phyloP scores from a whole-genome alignment of 2,329 filamentous ascomycete genomes.

The Nigrospora sphaerica region DNA sequence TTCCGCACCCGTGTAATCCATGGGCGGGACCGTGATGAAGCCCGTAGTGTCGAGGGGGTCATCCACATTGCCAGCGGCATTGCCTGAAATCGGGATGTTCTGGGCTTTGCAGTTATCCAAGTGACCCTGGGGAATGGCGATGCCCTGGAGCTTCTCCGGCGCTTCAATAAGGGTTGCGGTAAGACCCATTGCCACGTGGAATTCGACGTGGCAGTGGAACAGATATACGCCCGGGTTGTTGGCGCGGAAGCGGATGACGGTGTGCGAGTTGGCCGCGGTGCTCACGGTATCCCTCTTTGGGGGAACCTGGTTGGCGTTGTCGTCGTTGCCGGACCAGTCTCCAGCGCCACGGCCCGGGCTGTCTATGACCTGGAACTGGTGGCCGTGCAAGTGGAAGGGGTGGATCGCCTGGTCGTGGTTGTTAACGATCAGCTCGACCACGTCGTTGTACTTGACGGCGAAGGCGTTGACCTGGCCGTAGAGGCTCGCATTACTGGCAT shows the following conservation, averaged over 20 bases:
- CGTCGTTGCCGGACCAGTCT: constrained; percentile 31
- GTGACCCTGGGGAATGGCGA: constrained; percentile 53
- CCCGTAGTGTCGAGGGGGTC: constrained; percentile 17
- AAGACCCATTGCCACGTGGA: constrained; percentile 50
- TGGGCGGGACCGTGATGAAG: constrained; percentile 20
- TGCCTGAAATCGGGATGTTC: constrained; percentile 46
- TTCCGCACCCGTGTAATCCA: constrained; percentile 3
- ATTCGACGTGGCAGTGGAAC: constrained; percentile 48
- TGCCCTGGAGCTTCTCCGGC: constrained; percentile 46
- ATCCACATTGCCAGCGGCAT: constrained; percentile 49
- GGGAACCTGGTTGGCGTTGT: constrained; percentile 39
- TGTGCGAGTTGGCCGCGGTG: constrained; percentile 46
- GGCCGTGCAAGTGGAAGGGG: constrained; percentile 47
- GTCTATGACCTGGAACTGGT: constrained; percentile 47
- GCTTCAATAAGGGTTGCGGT: constrained; percentile 48
- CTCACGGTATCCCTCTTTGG: constrained; percentile 33
- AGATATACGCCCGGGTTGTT: constrained; percentile 34
- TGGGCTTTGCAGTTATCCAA: constrained; percentile 36
- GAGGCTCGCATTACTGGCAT: constrained; percentile 31
- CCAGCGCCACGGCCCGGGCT: constrained; percentile 20
- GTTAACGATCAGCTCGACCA: constrained; percentile 42
- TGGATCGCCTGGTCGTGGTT: constrained; percentile 39
- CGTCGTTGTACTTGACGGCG: constrained; percentile 27
- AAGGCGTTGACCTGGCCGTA: constrained; percentile 37
- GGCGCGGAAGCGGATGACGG: constrained; percentile 36